Conservation (phyloP, 2,329 filamentous ascomycete species). For the Aspergillus sp. region DNA sequence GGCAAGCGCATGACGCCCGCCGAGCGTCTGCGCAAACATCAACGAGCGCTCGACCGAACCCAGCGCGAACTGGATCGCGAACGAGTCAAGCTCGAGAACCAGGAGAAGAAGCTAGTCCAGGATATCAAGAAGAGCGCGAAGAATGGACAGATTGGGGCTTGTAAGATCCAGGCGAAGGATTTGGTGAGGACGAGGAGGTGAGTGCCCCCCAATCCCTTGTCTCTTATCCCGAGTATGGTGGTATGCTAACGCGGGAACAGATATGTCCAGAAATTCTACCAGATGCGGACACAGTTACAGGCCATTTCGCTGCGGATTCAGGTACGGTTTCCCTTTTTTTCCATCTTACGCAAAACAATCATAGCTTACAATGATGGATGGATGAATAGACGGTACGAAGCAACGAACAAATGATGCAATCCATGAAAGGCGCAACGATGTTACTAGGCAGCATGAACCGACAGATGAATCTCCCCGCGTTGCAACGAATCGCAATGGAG, state of each 20-base stretch:
- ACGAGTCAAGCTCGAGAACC: slow-evolving; percentile 92
- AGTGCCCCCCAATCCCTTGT: slow-evolving; percentile 11
- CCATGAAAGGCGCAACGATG: slow-evolving; percentile 96
- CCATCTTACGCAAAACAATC: not conserved
- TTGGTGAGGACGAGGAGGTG: slow-evolving; percentile 84
- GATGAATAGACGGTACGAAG: slow-evolving; percentile 79
- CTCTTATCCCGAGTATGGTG: not conserved
- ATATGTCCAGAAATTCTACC: slow-evolving; percentile 97
- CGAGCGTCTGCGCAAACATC: slow-evolving; percentile 67
- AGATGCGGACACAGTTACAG: slow-evolving; percentile 95
- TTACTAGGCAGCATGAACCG: slow-evolving; percentile 96
- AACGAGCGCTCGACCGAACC: slow-evolving; percentile 94
- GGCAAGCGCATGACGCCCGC: slow-evolving; percentile 98
- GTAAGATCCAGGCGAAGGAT: slow-evolving; percentile 98
- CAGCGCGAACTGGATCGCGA: slow-evolving; percentile 95
- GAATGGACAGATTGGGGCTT: slow-evolving; percentile 96
- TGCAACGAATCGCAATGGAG: slow-evolving; percentile 97
- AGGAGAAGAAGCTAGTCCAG: slow-evolving; percentile 93
- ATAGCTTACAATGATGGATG: slow-evolving; percentile 5
- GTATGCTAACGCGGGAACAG: slow-evolving; percentile 43
- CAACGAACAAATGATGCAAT: slow-evolving; percentile 99
- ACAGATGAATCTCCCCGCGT: slow-evolving; percentile 92
- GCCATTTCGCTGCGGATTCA: slow-evolving; percentile 94
- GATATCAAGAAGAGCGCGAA: slow-evolving; percentile 99
- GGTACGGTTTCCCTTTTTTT: slow-evolving; percentile 51